Percentiles rank a stretch among this genome's conserved stretches.
Conservation (phyloP, 75 land plant genomes). For the Selaginella moellendorffii region DNA sequence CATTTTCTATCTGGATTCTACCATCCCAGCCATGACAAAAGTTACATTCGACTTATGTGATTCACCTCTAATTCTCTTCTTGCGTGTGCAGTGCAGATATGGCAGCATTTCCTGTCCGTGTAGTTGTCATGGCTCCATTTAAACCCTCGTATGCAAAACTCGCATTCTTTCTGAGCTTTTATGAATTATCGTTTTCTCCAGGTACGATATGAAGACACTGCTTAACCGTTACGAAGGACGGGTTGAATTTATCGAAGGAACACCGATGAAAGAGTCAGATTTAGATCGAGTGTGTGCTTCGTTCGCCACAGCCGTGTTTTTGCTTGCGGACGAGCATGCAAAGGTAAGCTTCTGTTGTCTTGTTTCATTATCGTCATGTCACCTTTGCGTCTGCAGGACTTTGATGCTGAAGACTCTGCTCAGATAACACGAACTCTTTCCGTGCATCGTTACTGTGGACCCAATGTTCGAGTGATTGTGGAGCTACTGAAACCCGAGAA, state of each 20-base stretch:
- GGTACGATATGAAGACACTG: slow-evolving; percentile 32
- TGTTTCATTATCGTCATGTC: neutral
- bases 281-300: slow-evolving; percentile 34
- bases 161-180: neutral
- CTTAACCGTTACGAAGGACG: slow-evolving; percentile 25
- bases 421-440: slow-evolving; percentile 29
- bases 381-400: slow-evolving; percentile 16
- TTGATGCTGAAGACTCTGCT: slow-evolving; percentile 33
- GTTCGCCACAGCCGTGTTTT: slow-evolving; percentile 29
- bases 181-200: slow-evolving; percentile 8
- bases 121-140: slow-evolving; percentile 37
- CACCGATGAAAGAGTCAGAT: slow-evolving; percentile 32
- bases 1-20: slow-evolving; percentile 37
- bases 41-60: slow-evolving; percentile 11
- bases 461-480: slow-evolving; percentile 27
- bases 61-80: neutral
- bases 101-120: slow-evolving; percentile 30
- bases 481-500: slow-evolving; percentile 35
- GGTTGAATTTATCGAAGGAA: slow-evolving; percentile 36
- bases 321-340: slow-evolving; percentile 28
- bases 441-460: slow-evolving; percentile 34
- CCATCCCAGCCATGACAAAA: slow-evolving; percentile 34
- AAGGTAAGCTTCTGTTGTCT: no score
- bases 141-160: slow-evolving; percentile 26
- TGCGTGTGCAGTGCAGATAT: slow-evolving; percentile 23